A percentile compares a stretch with the other conserved stretches of the same genome.
phyloP scores from a whole-genome alignment of 1,284 basidiomycete species.

The Ceratobasidium sp. region DNA sequence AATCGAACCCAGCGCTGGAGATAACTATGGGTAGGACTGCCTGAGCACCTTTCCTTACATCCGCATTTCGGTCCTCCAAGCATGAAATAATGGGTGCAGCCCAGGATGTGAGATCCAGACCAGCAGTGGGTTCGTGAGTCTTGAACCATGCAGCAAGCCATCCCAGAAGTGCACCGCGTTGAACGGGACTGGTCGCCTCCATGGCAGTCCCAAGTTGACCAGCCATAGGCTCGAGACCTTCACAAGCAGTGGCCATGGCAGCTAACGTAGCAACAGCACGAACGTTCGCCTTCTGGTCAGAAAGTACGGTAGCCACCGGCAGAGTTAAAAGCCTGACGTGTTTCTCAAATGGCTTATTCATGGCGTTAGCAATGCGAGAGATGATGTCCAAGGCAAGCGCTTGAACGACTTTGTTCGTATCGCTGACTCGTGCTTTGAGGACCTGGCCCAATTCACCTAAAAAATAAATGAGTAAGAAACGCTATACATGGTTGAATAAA shows the following conservation, averaged over 20 bases:
- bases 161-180: conserved; percentile 83
- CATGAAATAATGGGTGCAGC: conserved; percentile 77
- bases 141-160: conserved; percentile 89
- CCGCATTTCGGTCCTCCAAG: conserved; percentile 91
- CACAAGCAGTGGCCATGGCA: conserved; percentile 86
- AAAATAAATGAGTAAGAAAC: conserved; percentile 25
- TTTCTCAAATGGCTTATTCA: conserved; percentile 96
- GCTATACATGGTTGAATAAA: conserved; percentile 22
- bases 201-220: conserved; percentile 80
- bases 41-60: conserved; percentile 92
- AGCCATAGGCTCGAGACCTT: conserved; percentile 85
- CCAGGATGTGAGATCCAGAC: conserved; percentile 82
- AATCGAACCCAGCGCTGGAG: conserved; percentile 81
- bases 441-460: conserved; percentile 90
- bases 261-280: conserved; percentile 84
- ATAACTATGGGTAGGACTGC: conserved; percentile 85
- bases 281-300: conserved; percentile 93
- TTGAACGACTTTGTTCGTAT: conserved; percentile 96
- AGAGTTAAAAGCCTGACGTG: conserved; percentile 80
- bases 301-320: conserved; percentile 84
- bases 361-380: conserved; percentile 87
- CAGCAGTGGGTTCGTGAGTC: conserved; percentile 65
- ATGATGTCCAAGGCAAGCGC: conserved; percentile 90
- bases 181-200: conserved; percentile 88
- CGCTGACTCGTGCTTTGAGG: conserved; percentile 87